Evolutionary conservation across 257 asterid species (phyloP).

Genomic region (Solanum ossicruentum): DNA sequence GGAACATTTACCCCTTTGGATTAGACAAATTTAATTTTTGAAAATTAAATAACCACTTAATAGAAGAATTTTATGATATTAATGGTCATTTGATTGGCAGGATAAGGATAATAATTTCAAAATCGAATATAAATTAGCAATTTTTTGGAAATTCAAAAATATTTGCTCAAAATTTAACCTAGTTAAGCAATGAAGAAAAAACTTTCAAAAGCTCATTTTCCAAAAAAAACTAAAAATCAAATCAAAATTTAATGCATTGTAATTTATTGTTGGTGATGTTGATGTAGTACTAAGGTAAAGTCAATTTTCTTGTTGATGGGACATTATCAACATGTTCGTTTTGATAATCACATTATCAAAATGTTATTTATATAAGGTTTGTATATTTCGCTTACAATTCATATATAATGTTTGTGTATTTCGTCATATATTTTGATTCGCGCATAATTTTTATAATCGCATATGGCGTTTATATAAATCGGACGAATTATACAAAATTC

Average conservation of each 20-base stretch:
- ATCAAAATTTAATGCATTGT: neutral
- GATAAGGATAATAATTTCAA: neutral
- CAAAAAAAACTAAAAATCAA: neutral
- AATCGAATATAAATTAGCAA: too few relatives aligned
- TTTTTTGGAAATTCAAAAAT: too few relatives aligned
- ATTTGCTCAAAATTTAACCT: neutral
- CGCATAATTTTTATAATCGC: too few relatives aligned
- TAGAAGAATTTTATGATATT: neutral
- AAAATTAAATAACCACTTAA: neutral
- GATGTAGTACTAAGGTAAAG: neutral
- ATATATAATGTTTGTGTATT: too few relatives aligned
- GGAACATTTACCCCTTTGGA: neutral
- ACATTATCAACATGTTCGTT: too few relatives aligned
- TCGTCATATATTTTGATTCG: too few relatives aligned
- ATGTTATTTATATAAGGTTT: too few relatives aligned
- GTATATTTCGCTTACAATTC: too few relatives aligned
- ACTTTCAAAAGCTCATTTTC: neutral
- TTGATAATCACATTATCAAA: too few relatives aligned
- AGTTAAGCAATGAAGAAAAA: neutral
- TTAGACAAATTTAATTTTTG: neutral
- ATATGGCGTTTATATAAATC: too few relatives aligned
- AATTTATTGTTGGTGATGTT: neutral
- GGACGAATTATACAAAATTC: too few relatives aligned
- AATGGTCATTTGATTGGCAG: neutral
- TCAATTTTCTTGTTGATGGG: neutral